Evolutionary conservation across 768 basidiomycete species (phyloP).

Genomic region (Leccinum variicolor): DNA sequence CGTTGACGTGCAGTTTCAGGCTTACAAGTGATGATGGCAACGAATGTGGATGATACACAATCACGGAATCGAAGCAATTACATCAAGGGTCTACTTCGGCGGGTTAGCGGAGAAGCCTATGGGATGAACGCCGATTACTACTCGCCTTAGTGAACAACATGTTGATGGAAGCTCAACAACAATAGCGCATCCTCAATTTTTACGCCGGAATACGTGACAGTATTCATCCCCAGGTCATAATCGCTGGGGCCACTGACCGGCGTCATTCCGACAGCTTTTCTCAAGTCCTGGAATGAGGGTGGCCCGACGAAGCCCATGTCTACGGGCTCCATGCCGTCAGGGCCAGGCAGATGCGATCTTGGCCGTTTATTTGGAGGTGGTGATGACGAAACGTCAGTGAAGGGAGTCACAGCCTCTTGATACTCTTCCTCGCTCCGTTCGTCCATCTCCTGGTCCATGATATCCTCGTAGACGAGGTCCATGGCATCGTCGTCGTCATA

Average conservation of each 20-base stretch:
- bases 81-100: conserved; percentile 11
- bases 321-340: conserved; percentile 30
- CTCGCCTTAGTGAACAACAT: conserved; percentile 49
- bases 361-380: conserved; percentile 33
- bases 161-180: conserved; percentile 71
- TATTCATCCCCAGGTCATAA: conserved; percentile 25
- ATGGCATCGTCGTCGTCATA: conserved; percentile 43
- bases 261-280: conserved; percentile 38
- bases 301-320: conserved; percentile 38
- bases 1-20: conserved; percentile 5
- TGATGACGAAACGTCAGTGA: conserved; percentile 48
- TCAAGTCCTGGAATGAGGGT: conserved; percentile 44
- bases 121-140: conserved; percentile 4
- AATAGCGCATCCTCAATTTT: conserved; percentile 73
- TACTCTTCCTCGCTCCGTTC: conserved; percentile 64
- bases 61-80: conserved; percentile 13
- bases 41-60: conserved; percentile 18
- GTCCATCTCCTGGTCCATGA: conserved; percentile 49
- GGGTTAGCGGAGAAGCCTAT: conserved; percentile 8
- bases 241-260: conserved; percentile 20
- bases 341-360: conserved; percentile 29
- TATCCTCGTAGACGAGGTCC: conserved; percentile 44
- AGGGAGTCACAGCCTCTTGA: conserved; percentile 73
- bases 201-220: conserved; percentile 46
- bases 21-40: conserved; percentile 8